These are phyloP conservation scores for Knufia petricola DNA, from an alignment of 2,329 filamentous ascomycete species.

Conservation along the genomic window DNA sequence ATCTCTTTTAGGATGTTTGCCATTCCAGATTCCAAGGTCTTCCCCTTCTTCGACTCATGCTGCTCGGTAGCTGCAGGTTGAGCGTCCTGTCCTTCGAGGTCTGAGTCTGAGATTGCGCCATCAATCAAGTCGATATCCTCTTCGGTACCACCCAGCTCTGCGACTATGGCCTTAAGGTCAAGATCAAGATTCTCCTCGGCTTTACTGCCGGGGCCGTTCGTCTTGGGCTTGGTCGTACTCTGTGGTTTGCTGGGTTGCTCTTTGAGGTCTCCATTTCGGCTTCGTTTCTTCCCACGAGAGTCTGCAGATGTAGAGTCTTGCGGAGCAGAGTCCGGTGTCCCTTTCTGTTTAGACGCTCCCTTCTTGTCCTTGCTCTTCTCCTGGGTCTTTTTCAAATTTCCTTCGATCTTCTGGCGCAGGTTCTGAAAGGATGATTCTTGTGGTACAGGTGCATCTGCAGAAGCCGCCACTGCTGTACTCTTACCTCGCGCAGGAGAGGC, in stretches of 20 bases:
- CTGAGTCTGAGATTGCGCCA: constrained; percentile 37
- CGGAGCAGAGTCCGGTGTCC: constrained; percentile 21
- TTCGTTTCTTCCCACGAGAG: constrained; percentile 35
- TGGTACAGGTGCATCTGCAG: no score
- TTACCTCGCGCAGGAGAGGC: no score
- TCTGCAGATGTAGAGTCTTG: not conserved
- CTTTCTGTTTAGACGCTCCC: constrained; percentile 21
- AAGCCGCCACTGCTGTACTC: no score
- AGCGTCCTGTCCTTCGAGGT: constrained; percentile 30
- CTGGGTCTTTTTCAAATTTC: constrained; percentile 29
- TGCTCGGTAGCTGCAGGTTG: not conserved
- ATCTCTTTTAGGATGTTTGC: constrained; percentile 25
- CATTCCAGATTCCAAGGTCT: constrained; percentile 33
- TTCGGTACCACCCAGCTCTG: constrained; percentile 40
- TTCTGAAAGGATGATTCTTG: constrained; percentile 13
- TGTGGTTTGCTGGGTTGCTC: constrained; percentile 22
- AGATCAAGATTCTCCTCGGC: no score
- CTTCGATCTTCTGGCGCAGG: constrained; percentile 18
- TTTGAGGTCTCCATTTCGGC: constrained; percentile 37
- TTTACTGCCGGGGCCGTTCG: constrained; percentile 10
- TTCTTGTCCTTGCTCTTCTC: constrained; percentile 30
- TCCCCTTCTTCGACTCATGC: constrained; percentile 19
- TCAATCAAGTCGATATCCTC: constrained; percentile 40
- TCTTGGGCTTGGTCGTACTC: constrained; percentile 8
- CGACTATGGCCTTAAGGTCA: constrained; percentile 1